Evolutionary conservation across 768 basidiomycete species (phyloP).

Genomic region (Mrakia hoshinonis): DNA sequence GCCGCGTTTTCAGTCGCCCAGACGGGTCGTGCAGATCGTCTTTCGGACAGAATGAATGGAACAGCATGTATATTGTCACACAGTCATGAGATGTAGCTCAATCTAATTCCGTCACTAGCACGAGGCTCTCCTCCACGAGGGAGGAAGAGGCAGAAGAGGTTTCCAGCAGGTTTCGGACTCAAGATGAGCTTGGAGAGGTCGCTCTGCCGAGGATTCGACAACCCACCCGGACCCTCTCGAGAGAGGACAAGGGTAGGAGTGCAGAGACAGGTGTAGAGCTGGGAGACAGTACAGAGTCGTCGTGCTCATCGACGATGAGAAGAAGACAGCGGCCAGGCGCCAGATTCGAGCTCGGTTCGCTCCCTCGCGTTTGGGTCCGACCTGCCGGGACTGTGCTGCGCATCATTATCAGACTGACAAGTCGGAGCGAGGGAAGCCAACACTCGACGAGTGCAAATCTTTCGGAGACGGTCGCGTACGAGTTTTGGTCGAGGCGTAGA

Average conservation of each 20-base stretch:
- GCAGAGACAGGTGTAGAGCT: background rate
- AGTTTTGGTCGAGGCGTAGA: too few relatives aligned
- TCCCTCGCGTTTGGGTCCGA: too few relatives aligned
- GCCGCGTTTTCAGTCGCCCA: too few relatives aligned
- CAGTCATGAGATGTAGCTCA: constrained; percentile 11
- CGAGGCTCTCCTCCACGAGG: background rate
- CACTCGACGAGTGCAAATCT: too few relatives aligned
- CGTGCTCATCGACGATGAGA: constrained; percentile 3
- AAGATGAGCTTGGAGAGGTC: background rate
- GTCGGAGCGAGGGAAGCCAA: too few relatives aligned
- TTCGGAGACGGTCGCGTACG: too few relatives aligned
- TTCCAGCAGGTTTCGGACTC: background rate
- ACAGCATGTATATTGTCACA: too few relatives aligned
- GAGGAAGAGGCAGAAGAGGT: too few relatives aligned
- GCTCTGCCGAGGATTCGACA: background rate
- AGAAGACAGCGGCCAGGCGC: background rate
- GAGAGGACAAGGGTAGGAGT: background rate
- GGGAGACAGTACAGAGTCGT: background rate
- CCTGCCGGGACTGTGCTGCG: too few relatives aligned
- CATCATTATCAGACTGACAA: too few relatives aligned
- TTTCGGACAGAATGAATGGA: too few relatives aligned
- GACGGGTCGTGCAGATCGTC: too few relatives aligned
- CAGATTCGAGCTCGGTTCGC: background rate
- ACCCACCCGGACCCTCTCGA: background rate
- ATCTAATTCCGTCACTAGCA: constrained; percentile 6